A percentile compares a stretch with the other conserved stretches of the same genome.
Conservation (phyloP, 1,139 yeast genomes). For the Candida tropicalis region DNA sequence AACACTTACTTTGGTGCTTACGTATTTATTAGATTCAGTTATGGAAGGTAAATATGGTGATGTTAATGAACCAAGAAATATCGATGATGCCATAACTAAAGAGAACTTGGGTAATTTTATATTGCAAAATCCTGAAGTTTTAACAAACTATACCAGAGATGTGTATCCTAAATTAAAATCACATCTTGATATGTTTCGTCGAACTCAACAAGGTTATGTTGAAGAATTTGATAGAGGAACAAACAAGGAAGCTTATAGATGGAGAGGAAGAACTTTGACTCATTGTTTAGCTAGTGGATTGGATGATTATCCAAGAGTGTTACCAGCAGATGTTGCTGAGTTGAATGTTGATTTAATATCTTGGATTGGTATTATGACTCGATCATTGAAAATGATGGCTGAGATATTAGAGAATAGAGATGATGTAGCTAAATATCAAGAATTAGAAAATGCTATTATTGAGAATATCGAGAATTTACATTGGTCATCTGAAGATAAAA, state of each 20-base stretch:
- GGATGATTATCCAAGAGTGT: constrained; percentile 92
- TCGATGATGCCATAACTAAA: constrained; percentile 16
- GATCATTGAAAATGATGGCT: constrained; percentile 78
- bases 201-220: constrained; percentile 75
- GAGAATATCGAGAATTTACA: constrained; percentile 71
- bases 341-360: constrained; percentile 85
- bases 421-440: constrained; percentile 56
- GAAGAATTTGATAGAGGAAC: constrained; percentile 72
- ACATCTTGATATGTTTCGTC: constrained; percentile 86
- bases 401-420: constrained; percentile 56
- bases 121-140: constrained; percentile 60
- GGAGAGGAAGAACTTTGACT: constrained; percentile 88
- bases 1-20: constrained; percentile 79
- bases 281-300: constrained; percentile 93
- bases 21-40: constrained; percentile 57
- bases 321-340: constrained; percentile 83
- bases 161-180: constrained; percentile 76
- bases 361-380: constrained; percentile 94
- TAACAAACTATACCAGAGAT: constrained; percentile 59
- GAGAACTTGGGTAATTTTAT: constrained; percentile 51
- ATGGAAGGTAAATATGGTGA: constrained; percentile 25
- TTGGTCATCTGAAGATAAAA: constrained; percentile 68
- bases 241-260: constrained; percentile 72
- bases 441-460: constrained; percentile 58
- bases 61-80: constrained; percentile 25